Evolutionary conservation across 2,329 filamentous ascomycete species (phyloP).

Genomic region (Alternaria longipes): DNA sequence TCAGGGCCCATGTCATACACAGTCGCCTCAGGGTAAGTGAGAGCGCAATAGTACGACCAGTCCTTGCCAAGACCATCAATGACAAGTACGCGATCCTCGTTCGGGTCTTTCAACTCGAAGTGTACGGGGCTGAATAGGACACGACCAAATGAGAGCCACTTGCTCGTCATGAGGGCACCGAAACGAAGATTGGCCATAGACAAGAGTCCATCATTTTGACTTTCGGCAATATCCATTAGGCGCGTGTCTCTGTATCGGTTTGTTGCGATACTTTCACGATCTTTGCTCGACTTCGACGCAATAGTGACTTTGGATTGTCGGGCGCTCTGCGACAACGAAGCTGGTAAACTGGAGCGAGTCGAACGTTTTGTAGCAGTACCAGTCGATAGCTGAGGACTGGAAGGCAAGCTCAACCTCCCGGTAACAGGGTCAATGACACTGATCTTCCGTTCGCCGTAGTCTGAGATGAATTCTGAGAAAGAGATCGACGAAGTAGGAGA

Average conservation of each 20-base stretch:
- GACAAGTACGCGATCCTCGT: slow-evolving; percentile 73
- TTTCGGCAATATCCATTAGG: slow-evolving; percentile 57
- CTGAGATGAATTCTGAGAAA: slow-evolving; percentile 62
- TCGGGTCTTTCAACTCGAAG: slow-evolving; percentile 70
- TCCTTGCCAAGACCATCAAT: slow-evolving; percentile 88
- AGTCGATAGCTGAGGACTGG: slow-evolving; percentile 43
- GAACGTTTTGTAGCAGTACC: slow-evolving; percentile 41
- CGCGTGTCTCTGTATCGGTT: slow-evolving; percentile 65
- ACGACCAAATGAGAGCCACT: slow-evolving; percentile 86
- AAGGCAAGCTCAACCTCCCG: slow-evolving; percentile 50
- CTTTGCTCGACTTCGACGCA: slow-evolving; percentile 44
- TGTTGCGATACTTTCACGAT: slow-evolving; percentile 44
- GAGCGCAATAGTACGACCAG: slow-evolving; percentile 86
- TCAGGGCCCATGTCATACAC: slow-evolving; percentile 74
- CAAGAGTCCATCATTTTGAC: slow-evolving; percentile 49
- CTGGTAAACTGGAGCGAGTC: slow-evolving; percentile 48
- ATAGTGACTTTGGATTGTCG: slow-evolving; percentile 46
- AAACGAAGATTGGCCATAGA: slow-evolving; percentile 79
- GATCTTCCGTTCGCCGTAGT: slow-evolving; percentile 57
- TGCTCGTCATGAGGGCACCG: slow-evolving; percentile 84
- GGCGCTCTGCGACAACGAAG: slow-evolving; percentile 39
- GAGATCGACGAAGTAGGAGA: slow-evolving; percentile 63
- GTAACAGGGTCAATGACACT: slow-evolving; percentile 50
- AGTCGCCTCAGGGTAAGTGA: slow-evolving; percentile 77
- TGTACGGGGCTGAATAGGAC: slow-evolving; percentile 83